A percentile compares a stretch with the other conserved stretches of the same genome.
Evolutionary conservation across 2,329 filamentous ascomycete species (phyloP).

Genomic region (Microcera coccophila): DNA sequence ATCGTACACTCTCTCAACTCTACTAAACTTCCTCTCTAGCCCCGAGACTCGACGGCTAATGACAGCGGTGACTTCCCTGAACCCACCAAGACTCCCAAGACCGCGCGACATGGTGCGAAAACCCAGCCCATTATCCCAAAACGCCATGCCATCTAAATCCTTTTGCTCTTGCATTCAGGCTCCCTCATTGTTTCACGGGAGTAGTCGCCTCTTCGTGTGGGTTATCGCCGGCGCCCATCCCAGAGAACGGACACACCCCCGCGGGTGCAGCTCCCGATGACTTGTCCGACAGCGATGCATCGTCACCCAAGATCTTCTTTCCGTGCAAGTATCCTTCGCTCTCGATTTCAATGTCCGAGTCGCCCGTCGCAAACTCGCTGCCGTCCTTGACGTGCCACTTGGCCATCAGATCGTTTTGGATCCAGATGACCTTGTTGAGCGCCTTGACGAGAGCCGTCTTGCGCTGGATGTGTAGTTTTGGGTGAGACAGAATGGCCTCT

Average conservation of each 20-base stretch:
- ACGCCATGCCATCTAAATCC: background rate
- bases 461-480: conserved; percentile 59
- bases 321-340: conserved; percentile 62
- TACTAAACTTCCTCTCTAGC: no score
- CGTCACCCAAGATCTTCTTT: conserved; percentile 48
- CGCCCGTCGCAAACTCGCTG: conserved; percentile 51
- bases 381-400: conserved; percentile 73
- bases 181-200: background rate
- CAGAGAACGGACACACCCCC: conserved; percentile 25
- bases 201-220: background rate
- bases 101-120: background rate
- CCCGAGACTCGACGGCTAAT: no score
- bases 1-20: no score
- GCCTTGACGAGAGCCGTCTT: conserved; percentile 74
- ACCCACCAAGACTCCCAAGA: background rate
- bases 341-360: conserved; percentile 50
- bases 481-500: conserved; percentile 71
- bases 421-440: conserved; percentile 78
- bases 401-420: conserved; percentile 83
- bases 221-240: conserved; percentile 20
- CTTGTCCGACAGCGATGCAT: background rate
- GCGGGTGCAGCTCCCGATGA: conserved; percentile 14
- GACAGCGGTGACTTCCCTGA: no score
- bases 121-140: background rate
- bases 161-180: background rate